Conservation (phyloP, 441 rosid genomes). For the Gossypium gossypioides region DNA sequence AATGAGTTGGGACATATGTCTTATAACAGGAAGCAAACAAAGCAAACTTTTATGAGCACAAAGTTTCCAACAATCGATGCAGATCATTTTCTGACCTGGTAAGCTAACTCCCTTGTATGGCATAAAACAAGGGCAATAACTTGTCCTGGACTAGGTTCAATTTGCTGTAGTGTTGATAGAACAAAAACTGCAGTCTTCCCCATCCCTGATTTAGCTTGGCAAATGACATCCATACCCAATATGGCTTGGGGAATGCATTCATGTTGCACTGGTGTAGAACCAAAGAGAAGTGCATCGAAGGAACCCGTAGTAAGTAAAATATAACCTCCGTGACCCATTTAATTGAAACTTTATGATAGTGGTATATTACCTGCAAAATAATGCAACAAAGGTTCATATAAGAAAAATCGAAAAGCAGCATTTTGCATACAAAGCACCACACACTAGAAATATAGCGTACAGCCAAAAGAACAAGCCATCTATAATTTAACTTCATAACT, state of each 20-base stretch:
- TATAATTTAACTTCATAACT: not conserved
- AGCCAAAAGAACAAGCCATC: not conserved
- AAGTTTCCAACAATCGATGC: not conserved
- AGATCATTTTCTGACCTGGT: slow-evolving; percentile 47
- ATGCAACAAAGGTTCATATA: not conserved
- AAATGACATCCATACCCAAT: slow-evolving; percentile 93
- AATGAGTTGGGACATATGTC: not conserved
- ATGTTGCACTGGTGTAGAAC: slow-evolving; percentile 89
- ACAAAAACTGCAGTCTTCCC: slow-evolving; percentile 98
- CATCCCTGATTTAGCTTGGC: slow-evolving; percentile 99
- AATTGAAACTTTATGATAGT: slow-evolving; percentile 50
- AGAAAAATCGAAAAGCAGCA: not conserved
- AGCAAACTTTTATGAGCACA: not conserved
- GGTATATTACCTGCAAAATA: slow-evolving; percentile 59
- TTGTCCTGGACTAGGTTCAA: slow-evolving; percentile 84
- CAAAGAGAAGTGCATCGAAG: slow-evolving; percentile 69
- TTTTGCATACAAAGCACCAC: not conserved
- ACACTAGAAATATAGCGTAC: not conserved
- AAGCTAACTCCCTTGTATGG: slow-evolving; percentile 92
- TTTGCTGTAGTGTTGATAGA: slow-evolving; percentile 80
- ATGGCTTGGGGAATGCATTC: slow-evolving; percentile 99
- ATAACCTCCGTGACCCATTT: slow-evolving; percentile 53
- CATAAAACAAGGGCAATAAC: slow-evolving; percentile 89
- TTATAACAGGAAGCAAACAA: not conserved
- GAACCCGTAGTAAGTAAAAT: slow-evolving; percentile 70